Evolutionary conservation across 2,329 filamentous ascomycete species (phyloP).

Genomic region (Chrysoporthe puriensis): DNA sequence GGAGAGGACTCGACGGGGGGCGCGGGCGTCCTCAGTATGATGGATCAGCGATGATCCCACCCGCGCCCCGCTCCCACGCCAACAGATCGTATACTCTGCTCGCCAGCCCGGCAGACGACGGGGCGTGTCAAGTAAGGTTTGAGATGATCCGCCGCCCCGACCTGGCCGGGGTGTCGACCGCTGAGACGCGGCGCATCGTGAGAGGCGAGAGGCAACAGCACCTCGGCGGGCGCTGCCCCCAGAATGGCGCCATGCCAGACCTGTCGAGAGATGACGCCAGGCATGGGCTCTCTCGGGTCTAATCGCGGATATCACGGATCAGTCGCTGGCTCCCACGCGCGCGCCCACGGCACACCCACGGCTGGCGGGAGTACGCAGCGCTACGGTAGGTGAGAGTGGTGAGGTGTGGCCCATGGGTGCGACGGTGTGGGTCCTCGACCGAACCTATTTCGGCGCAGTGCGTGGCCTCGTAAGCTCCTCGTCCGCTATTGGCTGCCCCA

Average conservation of each 20-base stretch:
- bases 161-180: background rate
- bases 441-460: constrained; percentile 27
- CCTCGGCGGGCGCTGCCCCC: too few relatives aligned
- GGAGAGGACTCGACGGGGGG: background rate
- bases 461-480: constrained; percentile 38
- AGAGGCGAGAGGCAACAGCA: background rate
- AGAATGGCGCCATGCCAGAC: background rate
- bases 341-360: too few relatives aligned
- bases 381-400: too few relatives aligned
- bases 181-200: background rate
- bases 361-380: background rate
- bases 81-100: background rate
- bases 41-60: background rate
- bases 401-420: background rate
- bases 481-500: constrained; percentile 33
- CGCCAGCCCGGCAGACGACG: background rate
- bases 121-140: background rate
- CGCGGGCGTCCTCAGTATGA: background rate
- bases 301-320: constrained; percentile 12
- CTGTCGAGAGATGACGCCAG: background rate
- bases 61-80: background rate
- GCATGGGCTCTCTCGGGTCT: constrained; percentile 12
- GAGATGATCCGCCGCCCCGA: background rate
- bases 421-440: constrained; percentile 17
- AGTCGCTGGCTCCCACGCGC: background rate